Evolutionary conservation across 371 early-diverging fungal genomes (phyloP).

Genomic region (Circinella umbellata): DNA sequence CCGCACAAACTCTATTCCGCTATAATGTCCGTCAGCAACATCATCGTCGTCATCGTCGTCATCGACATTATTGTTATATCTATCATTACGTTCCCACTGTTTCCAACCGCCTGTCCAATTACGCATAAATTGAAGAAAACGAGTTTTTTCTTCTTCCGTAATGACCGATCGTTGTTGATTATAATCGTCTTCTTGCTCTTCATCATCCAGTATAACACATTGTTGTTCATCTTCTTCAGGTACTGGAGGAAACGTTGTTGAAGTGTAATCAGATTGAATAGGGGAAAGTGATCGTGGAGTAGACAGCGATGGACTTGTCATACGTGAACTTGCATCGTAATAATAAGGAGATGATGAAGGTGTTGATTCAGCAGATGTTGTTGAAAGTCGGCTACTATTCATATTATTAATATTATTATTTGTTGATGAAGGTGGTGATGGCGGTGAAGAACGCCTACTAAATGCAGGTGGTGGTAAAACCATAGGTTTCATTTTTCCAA

Average conservation of each 20-base stretch:
- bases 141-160: slow-evolving; percentile 47
- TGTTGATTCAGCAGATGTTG: slow-evolving; percentile 6
- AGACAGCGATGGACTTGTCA: slow-evolving; percentile 22
- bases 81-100: slow-evolving; percentile 24
- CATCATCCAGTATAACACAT: neutral
- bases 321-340: neutral
- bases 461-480: neutral
- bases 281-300: slow-evolving; percentile 29
- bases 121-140: slow-evolving; percentile 50
- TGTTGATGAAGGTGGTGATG: neutral
- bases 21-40: slow-evolving; percentile 3
- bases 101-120: slow-evolving; percentile 53
- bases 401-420: too few species aligned
- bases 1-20: slow-evolving; percentile 8
- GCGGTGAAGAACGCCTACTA: neutral
- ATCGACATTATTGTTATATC: neutral
- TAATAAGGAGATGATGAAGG: slow-evolving; percentile 12
- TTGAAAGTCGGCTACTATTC: neutral
- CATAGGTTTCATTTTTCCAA: too few species aligned
- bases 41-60: neutral
- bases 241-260: slow-evolving; percentile 13
- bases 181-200: slow-evolving; percentile 7
- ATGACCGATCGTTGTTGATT: slow-evolving; percentile 18
- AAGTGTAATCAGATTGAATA: slow-evolving; percentile 13
- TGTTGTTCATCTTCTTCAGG: slow-evolving; percentile 18